Evolutionary conservation across 2,329 filamentous ascomycete genomes (phyloP), one percentile per base, ranked within the genome.

Genomic region (Fusarium gaditjirri): DNA sequence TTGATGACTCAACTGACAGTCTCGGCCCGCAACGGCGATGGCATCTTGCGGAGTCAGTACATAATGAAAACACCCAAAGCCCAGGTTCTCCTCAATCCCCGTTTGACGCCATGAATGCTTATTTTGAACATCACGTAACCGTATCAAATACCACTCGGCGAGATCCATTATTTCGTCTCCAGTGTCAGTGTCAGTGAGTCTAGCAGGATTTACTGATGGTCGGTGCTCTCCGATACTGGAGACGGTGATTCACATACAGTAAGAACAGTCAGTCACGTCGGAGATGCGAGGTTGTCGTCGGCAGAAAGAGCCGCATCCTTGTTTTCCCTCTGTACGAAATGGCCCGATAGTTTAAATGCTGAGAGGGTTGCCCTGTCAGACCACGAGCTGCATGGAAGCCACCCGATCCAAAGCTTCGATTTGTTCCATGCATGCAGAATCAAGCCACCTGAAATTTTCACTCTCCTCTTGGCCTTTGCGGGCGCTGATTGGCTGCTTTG

Each of bases 71-170:
- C 57, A 53, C 6, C 9, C 8, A 44, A 44, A 46, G 33, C 6
- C 57, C 57, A 64, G 70, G 70, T 72, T 73, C 70, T 73, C 70
- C 56, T 72, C 64, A 68, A 57, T 44, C 27, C 63, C 31, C 62
- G 52, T 68, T 39, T 53, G 54, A 61, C 39, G n/a, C 68, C 43
- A 47, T 23, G 33, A 50, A 72, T 72, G 69, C 70, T 72, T 72
- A 70, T 72, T 72, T 70, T 27, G 14, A 35, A 17, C 41, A 41
- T 57, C 46, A 68, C 65, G 65, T 68, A 68, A 69, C 65, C 31
- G 31, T 25, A 65, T 64, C 62, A 63, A 8, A 53, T 42, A 6
- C 10, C 2, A 27, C 50, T 25, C 39, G 33, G 64, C 33, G 17
- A 39, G 50, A 60, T 27, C 49, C 33, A 58, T 36, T 33, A 17